phyloP scores from a whole-genome alignment of 169 alveolate genomes.

The Theileria annulata region DNA sequence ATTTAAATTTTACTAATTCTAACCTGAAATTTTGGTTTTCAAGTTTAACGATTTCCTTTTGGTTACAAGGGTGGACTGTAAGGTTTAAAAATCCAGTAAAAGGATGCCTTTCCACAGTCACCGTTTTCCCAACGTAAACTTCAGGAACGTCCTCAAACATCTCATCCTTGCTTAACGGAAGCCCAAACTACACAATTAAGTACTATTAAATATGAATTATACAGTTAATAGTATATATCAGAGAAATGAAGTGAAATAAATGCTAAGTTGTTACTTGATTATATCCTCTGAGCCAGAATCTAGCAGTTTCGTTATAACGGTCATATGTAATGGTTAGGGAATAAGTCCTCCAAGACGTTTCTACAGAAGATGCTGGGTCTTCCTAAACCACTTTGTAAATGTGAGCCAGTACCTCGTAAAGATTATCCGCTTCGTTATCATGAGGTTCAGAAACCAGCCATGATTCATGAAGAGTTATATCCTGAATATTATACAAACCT shows the following conservation, averaged over 20 bases:
- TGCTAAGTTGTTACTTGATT: constrained; percentile 22
- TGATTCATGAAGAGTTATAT: not conserved
- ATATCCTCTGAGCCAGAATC: constrained; percentile 63
- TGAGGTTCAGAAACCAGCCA: constrained; percentile 28
- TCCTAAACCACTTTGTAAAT: constrained; percentile 11
- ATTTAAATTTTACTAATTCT: not conserved
- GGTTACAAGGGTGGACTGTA: constrained; percentile 66
- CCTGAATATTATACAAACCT: constrained; percentile 12
- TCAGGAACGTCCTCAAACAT: constrained; percentile 63
- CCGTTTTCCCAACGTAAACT: constrained; percentile 55
- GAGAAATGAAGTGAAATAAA: too few species aligned
- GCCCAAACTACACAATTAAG: constrained; percentile 42
- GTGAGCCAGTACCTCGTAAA: constrained; percentile 2
- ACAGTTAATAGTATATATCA: not conserved
- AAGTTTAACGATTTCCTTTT: constrained; percentile 44
- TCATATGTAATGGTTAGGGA: constrained; percentile 61
- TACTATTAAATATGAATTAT: not conserved
- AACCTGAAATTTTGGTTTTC: constrained; percentile 20
- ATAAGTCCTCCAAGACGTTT: constrained; percentile 23
- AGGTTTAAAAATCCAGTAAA: constrained; percentile 36
- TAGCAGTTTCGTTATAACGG: constrained; percentile 58
- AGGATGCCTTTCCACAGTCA: constrained; percentile 54
- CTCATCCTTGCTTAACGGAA: constrained; percentile 42
- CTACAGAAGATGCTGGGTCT: not conserved
- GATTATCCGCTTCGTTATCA: constrained; percentile 7